Percentiles rank a stretch among this genome's conserved stretches.
These are phyloP conservation scores for Hanseniaspora lindneri DNA, from an alignment of 805 yeast genomes.

Conservation along the genomic window DNA sequence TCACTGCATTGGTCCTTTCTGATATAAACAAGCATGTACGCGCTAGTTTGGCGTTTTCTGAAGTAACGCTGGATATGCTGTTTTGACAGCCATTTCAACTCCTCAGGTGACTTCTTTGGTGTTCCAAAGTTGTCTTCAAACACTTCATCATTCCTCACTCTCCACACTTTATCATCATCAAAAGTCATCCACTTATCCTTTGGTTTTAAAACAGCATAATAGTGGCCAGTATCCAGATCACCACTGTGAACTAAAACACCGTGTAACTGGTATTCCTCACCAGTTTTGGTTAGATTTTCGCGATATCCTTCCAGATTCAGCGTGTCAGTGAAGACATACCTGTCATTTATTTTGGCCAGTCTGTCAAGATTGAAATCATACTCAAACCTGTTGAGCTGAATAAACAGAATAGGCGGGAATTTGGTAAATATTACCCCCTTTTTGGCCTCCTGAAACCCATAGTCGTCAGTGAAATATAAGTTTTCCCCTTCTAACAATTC, in stretches of 20 bases:
- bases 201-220: slow-evolving; percentile 88
- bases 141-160: slow-evolving; percentile 72
- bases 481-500: slow-evolving; percentile 91
- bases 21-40: slow-evolving; percentile 92
- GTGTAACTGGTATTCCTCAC: slow-evolving; percentile 73
- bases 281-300: slow-evolving; percentile 40
- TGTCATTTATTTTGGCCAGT: slow-evolving; percentile 82
- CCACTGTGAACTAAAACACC: slow-evolving; percentile 96
- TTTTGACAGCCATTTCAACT: slow-evolving; percentile 42
- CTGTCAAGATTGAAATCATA: slow-evolving; percentile 83
- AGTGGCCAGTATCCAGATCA: slow-evolving; percentile 90
- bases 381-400: slow-evolving; percentile 88
- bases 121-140: slow-evolving; percentile 90
- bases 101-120: slow-evolving; percentile 40
- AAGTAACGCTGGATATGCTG: slow-evolving; percentile 51
- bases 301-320: slow-evolving; percentile 72
- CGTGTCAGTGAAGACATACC: slow-evolving; percentile 74
- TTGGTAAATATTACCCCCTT: slow-evolving; percentile 88
- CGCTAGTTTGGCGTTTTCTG: slow-evolving; percentile 76
- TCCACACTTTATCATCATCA: slow-evolving; percentile 91
- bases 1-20: slow-evolving; percentile 47
- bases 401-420: slow-evolving; percentile 85
- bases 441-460: slow-evolving; percentile 87
- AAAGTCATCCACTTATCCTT: slow-evolving; percentile 73
- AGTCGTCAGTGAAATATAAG: slow-evolving; percentile 82